Evolutionary conservation across 179 eudicot species (phyloP), one percentile per base, ranked within the genome.

Genomic region (Carnegiea gigantea): DNA sequence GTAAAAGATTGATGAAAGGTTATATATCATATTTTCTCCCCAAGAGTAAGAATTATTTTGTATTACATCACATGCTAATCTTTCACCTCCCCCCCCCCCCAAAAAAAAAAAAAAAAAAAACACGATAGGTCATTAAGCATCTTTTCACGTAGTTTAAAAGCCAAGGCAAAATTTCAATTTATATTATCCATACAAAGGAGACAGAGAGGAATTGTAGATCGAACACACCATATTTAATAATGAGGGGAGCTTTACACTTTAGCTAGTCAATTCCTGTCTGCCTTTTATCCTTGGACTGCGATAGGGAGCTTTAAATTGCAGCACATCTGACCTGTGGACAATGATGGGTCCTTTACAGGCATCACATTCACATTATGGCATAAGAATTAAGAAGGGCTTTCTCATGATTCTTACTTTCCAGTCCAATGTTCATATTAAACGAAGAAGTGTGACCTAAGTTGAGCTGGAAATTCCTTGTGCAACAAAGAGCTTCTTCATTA

Each of bases 391-490:
- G 44, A 40, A 40, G 9, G 44, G 14, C 15, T 2, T 48, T 48
- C 53, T 48, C 53, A 48, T 33, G 36, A 33, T 48, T 11, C 2
- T 48, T 48, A 9, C 53, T 48, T 48, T 48, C 9, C 11, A 2
- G 2, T 48, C 53, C 53, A 48, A 0, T 13, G 14, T 48, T 48
- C 53, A 48, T 40, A 7, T 40, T 5, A 40, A 40, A 48, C 11
- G 62, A 40, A 40, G 44, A 40, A 1, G 9, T 40, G 73, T 76
- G 83, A 83, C 77, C 76, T 83, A 80, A 76, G 77, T 53, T 83
- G 80, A 75, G 83, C 73, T 79, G 85, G 30, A 28, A 28, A 28
- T 28, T 1, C 30, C 12, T 23, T 73, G 51, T 71, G 51, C 40
- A 18, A 15, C 23, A 78, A 40, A 9, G 15, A 15, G 20, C 13